A percentile compares a stretch with the other conserved stretches of the same genome.
Evolutionary conservation across 1,139 yeast species (phyloP).

Genomic region (Eremothecium gossypii): DNA sequence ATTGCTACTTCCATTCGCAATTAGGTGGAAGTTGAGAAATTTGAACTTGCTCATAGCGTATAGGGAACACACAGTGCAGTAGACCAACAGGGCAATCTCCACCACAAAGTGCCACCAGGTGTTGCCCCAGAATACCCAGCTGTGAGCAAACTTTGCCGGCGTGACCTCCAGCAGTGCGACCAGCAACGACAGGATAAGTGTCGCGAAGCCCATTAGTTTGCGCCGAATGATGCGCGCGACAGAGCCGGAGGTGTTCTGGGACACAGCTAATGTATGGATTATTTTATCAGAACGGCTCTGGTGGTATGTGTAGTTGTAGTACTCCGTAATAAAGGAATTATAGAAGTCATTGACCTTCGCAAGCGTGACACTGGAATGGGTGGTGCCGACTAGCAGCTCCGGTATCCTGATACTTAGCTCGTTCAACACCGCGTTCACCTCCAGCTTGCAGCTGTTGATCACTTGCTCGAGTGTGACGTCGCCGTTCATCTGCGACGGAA

Average conservation of each 20-base stretch:
- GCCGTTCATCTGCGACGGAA: conserved; percentile 15
- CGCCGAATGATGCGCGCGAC: conserved; percentile 8
- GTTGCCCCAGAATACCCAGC: conserved; percentile 19
- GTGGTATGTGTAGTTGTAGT: conserved; percentile 24
- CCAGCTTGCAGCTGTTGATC: conserved; percentile 21
- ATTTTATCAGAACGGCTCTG: conserved; percentile 22
- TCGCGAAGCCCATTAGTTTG: conserved; percentile 11
- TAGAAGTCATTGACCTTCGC: conserved; percentile 21
- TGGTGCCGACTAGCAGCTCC: not conserved
- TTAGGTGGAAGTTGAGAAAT: conserved; percentile 27
- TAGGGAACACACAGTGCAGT: conserved; percentile 24
- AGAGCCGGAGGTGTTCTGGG: conserved; percentile 13
- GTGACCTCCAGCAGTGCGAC: conserved; percentile 22
- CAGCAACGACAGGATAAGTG: conserved; percentile 15
- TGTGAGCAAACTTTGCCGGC: conserved; percentile 23
- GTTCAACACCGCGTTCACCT: conserved; percentile 19
- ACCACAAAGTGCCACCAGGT: conserved; percentile 18
- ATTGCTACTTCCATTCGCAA: conserved; percentile 27
- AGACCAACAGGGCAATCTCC: conserved; percentile 21
- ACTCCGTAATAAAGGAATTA: conserved; percentile 24
- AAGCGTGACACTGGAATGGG: conserved; percentile 12
- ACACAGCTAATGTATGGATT: conserved; percentile 22
- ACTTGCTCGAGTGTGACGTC: conserved; percentile 21
- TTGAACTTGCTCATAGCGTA: conserved; percentile 29
- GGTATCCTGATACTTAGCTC: conserved; percentile 14